These are phyloP conservation scores for Pseudozyma tsukubaensis DNA, from an alignment of 1,284 basidiomycete species.

Conservation along the genomic window DNA sequence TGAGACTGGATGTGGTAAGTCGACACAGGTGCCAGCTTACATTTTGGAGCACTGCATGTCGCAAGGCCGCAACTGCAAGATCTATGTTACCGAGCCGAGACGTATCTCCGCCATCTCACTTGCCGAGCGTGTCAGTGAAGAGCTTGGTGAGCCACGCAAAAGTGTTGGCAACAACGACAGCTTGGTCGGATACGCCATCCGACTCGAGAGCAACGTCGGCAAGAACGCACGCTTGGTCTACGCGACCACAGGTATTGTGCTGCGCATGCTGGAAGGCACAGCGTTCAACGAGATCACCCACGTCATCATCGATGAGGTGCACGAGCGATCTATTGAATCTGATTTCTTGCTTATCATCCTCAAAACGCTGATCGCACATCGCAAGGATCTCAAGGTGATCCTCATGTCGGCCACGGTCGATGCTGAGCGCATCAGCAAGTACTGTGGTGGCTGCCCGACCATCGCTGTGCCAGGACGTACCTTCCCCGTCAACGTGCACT, in stretches of 20 bases:
- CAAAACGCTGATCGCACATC: conserved; percentile 83
- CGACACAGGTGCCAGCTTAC: conserved; percentile 94
- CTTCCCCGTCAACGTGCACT: conserved; percentile 89
- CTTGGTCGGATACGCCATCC: conserved; percentile 93
- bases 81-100: conserved; percentile 95
- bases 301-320: conserved; percentile 87
- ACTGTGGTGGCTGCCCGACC: conserved; percentile 90
- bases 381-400: conserved; percentile 88
- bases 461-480: conserved; percentile 88
- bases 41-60: conserved; percentile 91
- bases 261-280: conserved; percentile 92
- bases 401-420: conserved; percentile 99
- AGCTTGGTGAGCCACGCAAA: conserved; percentile 86
- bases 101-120: conserved; percentile 97
- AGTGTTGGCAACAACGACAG: conserved; percentile 83
- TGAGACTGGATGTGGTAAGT: conserved; percentile 98
- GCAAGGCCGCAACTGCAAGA: conserved; percentile 85
- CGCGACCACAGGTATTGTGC: conserved; percentile 93
- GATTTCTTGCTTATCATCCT: conserved; percentile 97
- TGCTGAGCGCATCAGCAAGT: conserved; percentile 88
- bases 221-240: conserved; percentile 58
- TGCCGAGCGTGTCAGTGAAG: conserved; percentile 92
- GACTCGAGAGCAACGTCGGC: conserved; percentile 83
- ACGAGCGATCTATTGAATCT: conserved; percentile 96
- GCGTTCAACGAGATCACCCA: conserved; percentile 95